A percentile compares a stretch with the other conserved stretches of the same genome.
Conservation (phyloP, 805 yeast genomes). For the Priceomyces haplophilus region DNA sequence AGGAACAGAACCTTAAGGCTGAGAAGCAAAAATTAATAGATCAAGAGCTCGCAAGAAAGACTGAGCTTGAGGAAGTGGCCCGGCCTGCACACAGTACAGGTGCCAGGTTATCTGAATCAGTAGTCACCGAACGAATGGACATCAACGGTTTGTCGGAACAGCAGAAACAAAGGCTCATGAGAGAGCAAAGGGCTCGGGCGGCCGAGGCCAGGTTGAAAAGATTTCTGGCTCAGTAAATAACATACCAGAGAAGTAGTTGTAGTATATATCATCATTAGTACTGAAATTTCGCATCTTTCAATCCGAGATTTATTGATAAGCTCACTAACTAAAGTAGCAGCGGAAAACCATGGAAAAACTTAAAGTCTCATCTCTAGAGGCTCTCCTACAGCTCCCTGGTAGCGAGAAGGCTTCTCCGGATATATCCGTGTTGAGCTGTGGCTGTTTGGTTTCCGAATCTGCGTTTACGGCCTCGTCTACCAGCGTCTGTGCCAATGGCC, state of each 20-base stretch:
- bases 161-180: conserved; percentile 74
- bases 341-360: conserved; percentile 13
- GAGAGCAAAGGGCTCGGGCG: conserved; percentile 95
- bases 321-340: background rate
- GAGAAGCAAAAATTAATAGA: conserved; percentile 43
- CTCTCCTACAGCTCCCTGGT: conserved; percentile 25
- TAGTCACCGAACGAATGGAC: conserved; percentile 37
- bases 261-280: background rate
- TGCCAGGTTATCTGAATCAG: conserved; percentile 34
- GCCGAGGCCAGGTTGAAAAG: conserved; percentile 76
- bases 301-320: too few species aligned
- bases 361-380: conserved; percentile 21
- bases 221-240: conserved; percentile 6
- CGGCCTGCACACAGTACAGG: conserved; percentile 28
- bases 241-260: too few species aligned
- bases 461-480: conserved; percentile 14
- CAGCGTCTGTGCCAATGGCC: conserved; percentile 19
- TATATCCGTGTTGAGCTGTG: conserved; percentile 38
- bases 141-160: conserved; percentile 65
- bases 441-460: conserved; percentile 38
- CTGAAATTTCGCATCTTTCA: too few species aligned
- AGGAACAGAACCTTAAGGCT: conserved; percentile 30
- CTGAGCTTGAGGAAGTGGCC: conserved; percentile 38
- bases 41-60: conserved; percentile 42
- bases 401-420: conserved; percentile 21